Evolutionary conservation across 1,284 basidiomycete genomes (phyloP), one percentile per base, ranked within the genome.

Genomic region (Xerocomus minutiporus): DNA sequence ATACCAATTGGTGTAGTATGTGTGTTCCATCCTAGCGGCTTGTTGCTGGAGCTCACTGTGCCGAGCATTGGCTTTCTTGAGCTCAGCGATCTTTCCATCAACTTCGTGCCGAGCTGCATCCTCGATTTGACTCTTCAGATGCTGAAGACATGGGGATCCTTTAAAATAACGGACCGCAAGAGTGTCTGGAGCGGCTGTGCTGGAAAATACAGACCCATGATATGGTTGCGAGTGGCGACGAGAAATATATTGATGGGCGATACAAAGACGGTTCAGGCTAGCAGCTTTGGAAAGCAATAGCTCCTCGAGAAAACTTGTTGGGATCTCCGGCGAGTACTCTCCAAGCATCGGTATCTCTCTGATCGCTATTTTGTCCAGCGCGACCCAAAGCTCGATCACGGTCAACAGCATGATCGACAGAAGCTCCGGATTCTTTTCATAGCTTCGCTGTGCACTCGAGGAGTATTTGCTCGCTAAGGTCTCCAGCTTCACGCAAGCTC

Each of bases 241-340:
- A 8, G 39, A 52, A 8, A 77, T 39, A 51, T 76, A 68, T 1
- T 50, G 31, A 46, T 68, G 59, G 4, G 73, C 56, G 7, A 15
- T 13, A 4, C 44, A 28, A 17, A 73, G 59, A 12, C 70, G 62
- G 5, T 56, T 49, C 11, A 76, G 54, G 11, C 59, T 53, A 0
- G 52, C 41, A 0, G 59, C 52, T 40, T 65, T 67, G 17, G 65
- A 69, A 5, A 81, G 61, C 5, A 82, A 60, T 8, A 82, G 63
- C 0, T 65, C 51, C 8, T 77, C 64, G 9, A 79, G 58, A 11
- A 78, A 58, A 1, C 34, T 36, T 1, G 52, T 38, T 0, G 73
- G 64, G 5, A 81, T 58, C 52, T 79, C 77, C 0, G 77, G 79
- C 4, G 75, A 74, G 46, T 77, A 82, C 4, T 73, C 61, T 0